Base-by-base conservation (phyloP, 1,284 basidiomycete genomes). In the Hemileia vastatrix region DNA sequence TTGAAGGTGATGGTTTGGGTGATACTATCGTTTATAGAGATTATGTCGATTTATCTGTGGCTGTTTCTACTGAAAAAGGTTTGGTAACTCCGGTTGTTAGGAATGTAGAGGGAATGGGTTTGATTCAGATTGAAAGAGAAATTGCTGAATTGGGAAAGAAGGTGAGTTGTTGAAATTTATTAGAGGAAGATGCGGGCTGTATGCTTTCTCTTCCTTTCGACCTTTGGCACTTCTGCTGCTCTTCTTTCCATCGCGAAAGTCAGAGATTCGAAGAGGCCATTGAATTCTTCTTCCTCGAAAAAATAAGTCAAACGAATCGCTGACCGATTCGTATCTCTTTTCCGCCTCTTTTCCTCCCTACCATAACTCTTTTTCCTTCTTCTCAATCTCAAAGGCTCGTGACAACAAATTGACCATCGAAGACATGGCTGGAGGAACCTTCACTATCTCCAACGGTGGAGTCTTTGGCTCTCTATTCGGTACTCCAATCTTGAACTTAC, bases 371-470 rank as follows among this genome's bases (percentile, higher is more conserved):
- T 32, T 15, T 44, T 31, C 40, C 47, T 49, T 31, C 33, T 6
- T 40, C 23, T 6, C 18, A 18, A 36, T 33, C 56, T 27, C 27
- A 27, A 27, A 94, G 67, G 93, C 93, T 51, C 83, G 88, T 66
- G 94, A 97, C 77, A 85, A 88, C 76, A 96, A 97, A 80, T 83
- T 98, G 57, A 86, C 89, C 31, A 82, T 98, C 64, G 95, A 98
- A 77, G 91, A 94, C 77, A 93, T 78, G 94, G 82, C 90, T 47
- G 95, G 94, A 60, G 93, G 94, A 57, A 87, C 90, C 23, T 97
- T 98, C 82, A 98, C 94, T 71, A 97, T 98, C 78, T 97, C 94
- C 58, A 98, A 98, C 77, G 95, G 95, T 54, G 95, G 94, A 72
- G 94, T 98, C 75, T 98, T 98, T 73, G 94, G 94, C 62, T 95